Conservation (phyloP, 1,284 basidiomycete species). For the Cutaneotrichosporon cavernicola region DNA sequence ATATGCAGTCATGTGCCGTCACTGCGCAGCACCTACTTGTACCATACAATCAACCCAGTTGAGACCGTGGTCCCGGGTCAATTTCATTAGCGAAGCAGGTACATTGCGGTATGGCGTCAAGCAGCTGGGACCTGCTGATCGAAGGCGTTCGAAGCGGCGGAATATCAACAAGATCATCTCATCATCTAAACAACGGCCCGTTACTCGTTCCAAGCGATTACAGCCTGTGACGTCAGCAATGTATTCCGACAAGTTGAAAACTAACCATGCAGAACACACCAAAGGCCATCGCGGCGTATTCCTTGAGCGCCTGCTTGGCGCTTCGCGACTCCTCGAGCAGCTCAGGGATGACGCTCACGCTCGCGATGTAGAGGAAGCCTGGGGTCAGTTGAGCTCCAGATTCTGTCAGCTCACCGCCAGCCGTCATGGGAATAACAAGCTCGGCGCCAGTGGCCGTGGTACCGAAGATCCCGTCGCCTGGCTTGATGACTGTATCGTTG, state of each 20-base stretch:
- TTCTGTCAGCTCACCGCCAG: constrained; percentile 61
- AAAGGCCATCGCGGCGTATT: constrained; percentile 86
- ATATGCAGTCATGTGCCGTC: not conserved
- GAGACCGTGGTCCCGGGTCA: not conserved
- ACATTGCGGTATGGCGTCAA: no score
- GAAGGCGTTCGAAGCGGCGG: not conserved
- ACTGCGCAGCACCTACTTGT: not conserved
- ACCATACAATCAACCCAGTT: not conserved
- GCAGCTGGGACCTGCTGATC: not conserved
- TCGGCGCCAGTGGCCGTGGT: constrained; percentile 74
- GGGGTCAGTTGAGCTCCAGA: not conserved
- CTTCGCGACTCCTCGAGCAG: constrained; percentile 80
- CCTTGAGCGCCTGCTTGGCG: constrained; percentile 76
- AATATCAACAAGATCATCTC: constrained; percentile 2
- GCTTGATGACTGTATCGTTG: constrained; percentile 31
- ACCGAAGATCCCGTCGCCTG: constrained; percentile 70
- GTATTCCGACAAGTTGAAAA: not conserved
- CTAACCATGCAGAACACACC: constrained; percentile 80
- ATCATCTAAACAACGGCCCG: not conserved
- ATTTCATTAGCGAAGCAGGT: not conserved
- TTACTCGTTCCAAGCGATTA: constrained; percentile 72
- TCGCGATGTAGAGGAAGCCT: constrained; percentile 88
- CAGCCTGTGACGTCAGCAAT: constrained; percentile 31
- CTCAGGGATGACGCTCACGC: constrained; percentile 83
- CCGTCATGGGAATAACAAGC: constrained; percentile 79